Evolutionary conservation across 148 eudicot genomes (phyloP).

Genomic region (Cornus kousa): DNA sequence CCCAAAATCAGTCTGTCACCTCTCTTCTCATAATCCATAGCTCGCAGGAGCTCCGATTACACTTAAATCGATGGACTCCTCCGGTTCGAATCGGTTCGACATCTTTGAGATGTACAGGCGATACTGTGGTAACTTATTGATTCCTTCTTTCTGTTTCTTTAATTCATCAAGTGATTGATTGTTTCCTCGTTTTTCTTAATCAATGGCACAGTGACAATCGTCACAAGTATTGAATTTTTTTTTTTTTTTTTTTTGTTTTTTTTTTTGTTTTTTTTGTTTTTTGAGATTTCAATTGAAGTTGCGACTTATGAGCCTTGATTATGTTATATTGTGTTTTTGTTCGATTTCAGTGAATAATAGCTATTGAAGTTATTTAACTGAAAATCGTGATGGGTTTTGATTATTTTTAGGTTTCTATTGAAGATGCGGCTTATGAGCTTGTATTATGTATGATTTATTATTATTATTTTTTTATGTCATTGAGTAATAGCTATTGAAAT

Average conservation of each 20-base stretch:
- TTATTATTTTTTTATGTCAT: no score
- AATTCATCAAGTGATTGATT: no score
- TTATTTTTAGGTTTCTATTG: no score
- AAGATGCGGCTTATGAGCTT: no score
- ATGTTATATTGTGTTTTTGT: background rate
- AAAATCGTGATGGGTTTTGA: no score
- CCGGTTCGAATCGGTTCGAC: slow-evolving; percentile 19
- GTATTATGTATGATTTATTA: no score
- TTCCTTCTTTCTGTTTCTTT: background rate
- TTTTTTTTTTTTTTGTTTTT: background rate
- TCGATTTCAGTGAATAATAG: no score
- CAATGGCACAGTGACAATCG: background rate
- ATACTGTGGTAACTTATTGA: slow-evolving; percentile 30
- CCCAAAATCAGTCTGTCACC: background rate
- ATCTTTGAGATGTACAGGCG: slow-evolving; percentile 36
- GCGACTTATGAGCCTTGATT: background rate
- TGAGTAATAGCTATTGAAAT: background rate
- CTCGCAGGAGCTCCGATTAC: background rate
- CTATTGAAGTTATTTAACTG: no score
- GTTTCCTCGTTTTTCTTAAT: slow-evolving; percentile 3
- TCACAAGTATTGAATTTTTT: no score
- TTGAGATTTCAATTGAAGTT: background rate
- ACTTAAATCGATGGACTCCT: slow-evolving; percentile 23
- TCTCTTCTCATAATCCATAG: background rate
- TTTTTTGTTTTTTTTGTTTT: background rate